Conservation (phyloP, 176 grass and related monocot species). For the Coix lacrymajobi region DNA sequence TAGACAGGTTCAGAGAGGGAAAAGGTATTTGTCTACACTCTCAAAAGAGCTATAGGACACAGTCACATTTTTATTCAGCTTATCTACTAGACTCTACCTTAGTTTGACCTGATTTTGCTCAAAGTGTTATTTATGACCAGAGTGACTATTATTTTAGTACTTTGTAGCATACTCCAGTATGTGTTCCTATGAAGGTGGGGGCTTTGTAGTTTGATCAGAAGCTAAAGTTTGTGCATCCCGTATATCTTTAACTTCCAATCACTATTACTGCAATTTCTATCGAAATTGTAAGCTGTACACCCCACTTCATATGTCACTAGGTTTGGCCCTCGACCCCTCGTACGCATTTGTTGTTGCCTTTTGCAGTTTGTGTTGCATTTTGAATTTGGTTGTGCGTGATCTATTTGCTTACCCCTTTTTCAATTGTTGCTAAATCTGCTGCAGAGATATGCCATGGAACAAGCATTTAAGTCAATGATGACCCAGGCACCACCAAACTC, state of each 20-base stretch:
- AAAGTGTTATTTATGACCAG: background rate
- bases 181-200: background rate
- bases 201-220: background rate
- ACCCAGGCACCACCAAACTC: constrained; percentile 61
- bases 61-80: background rate
- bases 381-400: constrained; percentile 4
- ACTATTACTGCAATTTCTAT: background rate
- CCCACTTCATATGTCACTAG: background rate
- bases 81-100: background rate
- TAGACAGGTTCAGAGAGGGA: background rate
- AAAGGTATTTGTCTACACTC: background rate
- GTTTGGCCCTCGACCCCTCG: background rate
- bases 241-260: background rate
- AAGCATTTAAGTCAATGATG: constrained; percentile 98
- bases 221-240: background rate
- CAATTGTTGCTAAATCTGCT: constrained; percentile 15
- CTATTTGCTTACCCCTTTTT: constrained; percentile 1
- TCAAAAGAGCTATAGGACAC: background rate
- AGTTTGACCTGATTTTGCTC: background rate
- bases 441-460: constrained; percentile 77
- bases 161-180: background rate
- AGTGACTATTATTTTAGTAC: background rate
- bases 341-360: background rate
- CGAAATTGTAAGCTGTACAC: background rate
- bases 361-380: background rate